Evolutionary conservation across 75 land plant genomes (phyloP).

Genomic region (Azolla pinnata): DNA sequence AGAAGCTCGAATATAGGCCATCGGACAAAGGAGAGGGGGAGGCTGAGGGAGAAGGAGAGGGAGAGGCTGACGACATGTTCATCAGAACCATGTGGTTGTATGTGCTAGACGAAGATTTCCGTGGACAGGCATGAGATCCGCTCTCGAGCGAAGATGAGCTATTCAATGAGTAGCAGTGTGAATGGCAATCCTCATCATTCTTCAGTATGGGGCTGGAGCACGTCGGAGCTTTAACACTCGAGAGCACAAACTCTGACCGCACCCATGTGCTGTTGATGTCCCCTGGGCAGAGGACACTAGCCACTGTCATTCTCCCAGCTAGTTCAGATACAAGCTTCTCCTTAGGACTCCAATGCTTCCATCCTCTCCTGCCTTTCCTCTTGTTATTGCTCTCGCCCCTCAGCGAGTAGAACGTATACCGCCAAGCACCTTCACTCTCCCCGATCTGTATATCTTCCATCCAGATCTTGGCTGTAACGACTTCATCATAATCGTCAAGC

Average conservation of each 20-base stretch:
- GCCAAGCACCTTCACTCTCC: constrained; percentile 1
- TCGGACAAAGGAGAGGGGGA: not conserved
- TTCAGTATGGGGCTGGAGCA: too few species aligned
- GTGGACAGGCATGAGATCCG: not conserved
- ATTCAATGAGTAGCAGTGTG: not conserved
- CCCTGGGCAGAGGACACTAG: constrained; percentile 10
- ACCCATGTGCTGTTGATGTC: not conserved
- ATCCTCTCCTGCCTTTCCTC: constrained; percentile 2
- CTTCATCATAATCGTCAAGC: constrained; percentile 9
- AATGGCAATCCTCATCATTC: too few species aligned
- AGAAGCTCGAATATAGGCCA: not conserved
- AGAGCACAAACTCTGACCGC: constrained; percentile 4
- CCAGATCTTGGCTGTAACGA: constrained; percentile 9
- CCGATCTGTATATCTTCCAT: not conserved
- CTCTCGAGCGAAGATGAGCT: not conserved
- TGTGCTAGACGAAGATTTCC: too few species aligned
- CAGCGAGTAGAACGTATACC: constrained; percentile 5
- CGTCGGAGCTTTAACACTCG: constrained; percentile 1
- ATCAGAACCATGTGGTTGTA: not conserved
- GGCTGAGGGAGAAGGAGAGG: not conserved
- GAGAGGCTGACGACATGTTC: not conserved
- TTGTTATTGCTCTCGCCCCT: constrained; percentile 2
- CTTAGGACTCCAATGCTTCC: constrained; percentile 4
- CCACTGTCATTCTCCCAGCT: constrained; percentile 2
- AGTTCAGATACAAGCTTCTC: constrained; percentile 5